Evolutionary conservation across 2,329 filamentous ascomycete genomes (phyloP).

Genomic region (Epichloe coenophiala): DNA sequence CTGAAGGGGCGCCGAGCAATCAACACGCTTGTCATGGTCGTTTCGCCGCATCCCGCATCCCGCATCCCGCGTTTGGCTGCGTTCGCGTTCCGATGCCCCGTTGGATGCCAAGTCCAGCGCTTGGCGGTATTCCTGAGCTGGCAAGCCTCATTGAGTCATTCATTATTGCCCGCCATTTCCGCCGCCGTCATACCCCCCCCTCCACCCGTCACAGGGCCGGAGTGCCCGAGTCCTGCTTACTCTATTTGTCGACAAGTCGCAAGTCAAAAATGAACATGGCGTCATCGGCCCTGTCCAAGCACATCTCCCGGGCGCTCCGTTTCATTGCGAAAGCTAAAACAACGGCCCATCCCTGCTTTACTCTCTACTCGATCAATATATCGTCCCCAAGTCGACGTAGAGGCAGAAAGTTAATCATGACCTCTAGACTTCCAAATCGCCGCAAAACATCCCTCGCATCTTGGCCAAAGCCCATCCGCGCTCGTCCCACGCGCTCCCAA

Average conservation of each 20-base stretch:
- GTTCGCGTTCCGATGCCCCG: neutral
- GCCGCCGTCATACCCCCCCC: too few relatives aligned
- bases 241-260: too few relatives aligned
- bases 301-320: neutral
- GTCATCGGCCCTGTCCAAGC: neutral
- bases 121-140: neutral
- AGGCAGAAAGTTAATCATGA: slow-evolving; percentile 18
- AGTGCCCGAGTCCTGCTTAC: too few relatives aligned
- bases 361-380: slow-evolving; percentile 18
- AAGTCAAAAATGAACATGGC: too few relatives aligned
- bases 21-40: neutral
- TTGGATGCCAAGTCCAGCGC: neutral
- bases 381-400: slow-evolving; percentile 19
- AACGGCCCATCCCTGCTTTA: too few relatives aligned
- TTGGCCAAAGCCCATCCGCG: slow-evolving; percentile 21
- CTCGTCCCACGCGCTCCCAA: slow-evolving; percentile 22
- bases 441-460: slow-evolving; percentile 19
- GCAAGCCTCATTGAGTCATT: neutral
- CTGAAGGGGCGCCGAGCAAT: neutral
- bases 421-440: slow-evolving; percentile 17
- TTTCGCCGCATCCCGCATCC: neutral
- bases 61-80: neutral
- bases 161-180: neutral
- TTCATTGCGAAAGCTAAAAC: neutral
- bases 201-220: too few relatives aligned